Conservation (phyloP, 1,284 basidiomycete genomes). For the Austroboletus rostrupii region DNA sequence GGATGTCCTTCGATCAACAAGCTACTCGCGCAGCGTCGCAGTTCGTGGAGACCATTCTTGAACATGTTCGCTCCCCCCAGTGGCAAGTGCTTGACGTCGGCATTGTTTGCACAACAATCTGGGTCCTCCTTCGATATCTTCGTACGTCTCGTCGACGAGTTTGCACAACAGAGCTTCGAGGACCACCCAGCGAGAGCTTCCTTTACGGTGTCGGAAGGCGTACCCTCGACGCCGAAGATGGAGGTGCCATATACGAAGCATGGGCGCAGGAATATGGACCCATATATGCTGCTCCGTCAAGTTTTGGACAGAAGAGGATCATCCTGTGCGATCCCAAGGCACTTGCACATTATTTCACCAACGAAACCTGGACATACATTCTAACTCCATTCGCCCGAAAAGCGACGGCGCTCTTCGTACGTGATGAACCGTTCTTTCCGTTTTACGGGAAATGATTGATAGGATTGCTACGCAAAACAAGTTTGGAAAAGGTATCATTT, state of each 20-base stretch:
- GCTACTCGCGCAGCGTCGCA: not conserved
- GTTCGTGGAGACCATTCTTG: not conserved
- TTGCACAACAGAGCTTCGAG: conserved; percentile 15
- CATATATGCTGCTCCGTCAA: conserved; percentile 30
- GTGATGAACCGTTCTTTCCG: conserved; percentile 10
- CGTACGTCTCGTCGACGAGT: not conserved
- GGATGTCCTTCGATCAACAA: not conserved
- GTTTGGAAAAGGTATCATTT: conserved; percentile 12
- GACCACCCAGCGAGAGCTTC: conserved; percentile 7
- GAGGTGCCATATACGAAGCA: conserved; percentile 12
- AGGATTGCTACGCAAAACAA: not conserved
- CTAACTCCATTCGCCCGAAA: conserved; percentile 34
- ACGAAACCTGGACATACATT: conserved; percentile 46
- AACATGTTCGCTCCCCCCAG: not conserved
- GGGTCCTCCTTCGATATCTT: conserved; percentile 1
- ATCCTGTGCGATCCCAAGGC: conserved; percentile 39
- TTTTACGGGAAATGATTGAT: no score
- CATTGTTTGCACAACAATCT: not conserved
- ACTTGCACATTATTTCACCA: conserved; percentile 8
- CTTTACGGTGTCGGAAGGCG: conserved; percentile 8
- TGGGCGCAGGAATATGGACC: conserved; percentile 10
- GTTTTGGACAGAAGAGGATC: conserved; percentile 38
- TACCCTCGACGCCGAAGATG: not conserved
- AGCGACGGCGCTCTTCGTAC: conserved; percentile 42
- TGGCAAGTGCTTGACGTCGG: not conserved